Conservation (phyloP, 2,329 filamentous ascomycete genomes). For the Magnaporthiopsis rhizophila region DNA sequence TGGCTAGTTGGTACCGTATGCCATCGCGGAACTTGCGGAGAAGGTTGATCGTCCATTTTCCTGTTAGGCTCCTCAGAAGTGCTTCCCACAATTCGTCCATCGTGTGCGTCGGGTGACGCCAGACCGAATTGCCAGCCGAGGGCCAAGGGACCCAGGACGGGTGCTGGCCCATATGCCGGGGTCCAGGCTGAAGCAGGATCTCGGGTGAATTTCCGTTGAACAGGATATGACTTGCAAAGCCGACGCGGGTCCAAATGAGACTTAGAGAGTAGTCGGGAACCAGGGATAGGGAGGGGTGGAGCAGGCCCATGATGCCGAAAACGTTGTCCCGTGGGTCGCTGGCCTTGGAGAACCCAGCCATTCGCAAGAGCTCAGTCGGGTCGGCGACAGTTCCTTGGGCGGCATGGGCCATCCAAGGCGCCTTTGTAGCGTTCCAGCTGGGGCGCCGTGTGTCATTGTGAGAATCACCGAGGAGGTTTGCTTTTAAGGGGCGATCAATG, state of each 20-base stretch:
- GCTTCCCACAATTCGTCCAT: background rate
- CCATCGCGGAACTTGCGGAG: too few species aligned
- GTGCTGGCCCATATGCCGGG: background rate
- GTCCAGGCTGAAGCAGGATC: background rate
- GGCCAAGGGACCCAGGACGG: constrained; percentile 1
- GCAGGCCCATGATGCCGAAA: constrained; percentile 1
- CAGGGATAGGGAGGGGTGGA: background rate
- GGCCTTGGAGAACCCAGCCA: background rate
- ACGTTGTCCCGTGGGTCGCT: constrained; percentile 1
- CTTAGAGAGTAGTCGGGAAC: constrained; percentile 1
- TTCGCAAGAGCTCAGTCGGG: background rate
- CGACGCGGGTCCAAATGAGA: background rate
- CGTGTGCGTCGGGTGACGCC: too few species aligned
- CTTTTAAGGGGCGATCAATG: background rate
- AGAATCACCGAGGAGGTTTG: too few species aligned
- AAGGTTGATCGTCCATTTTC: too few species aligned
- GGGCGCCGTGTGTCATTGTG: background rate
- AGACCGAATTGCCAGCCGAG: too few species aligned
- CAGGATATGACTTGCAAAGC: constrained; percentile 1
- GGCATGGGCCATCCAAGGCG: background rate
- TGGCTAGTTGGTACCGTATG: too few species aligned
- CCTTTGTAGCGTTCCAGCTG: background rate
- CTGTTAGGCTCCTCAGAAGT: background rate
- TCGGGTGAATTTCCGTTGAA: constrained; percentile 8
- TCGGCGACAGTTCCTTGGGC: background rate